These are phyloP conservation scores for Grigorovia jiainica DNA, from an alignment of 805 yeast genomes.

Conservation along the genomic window DNA sequence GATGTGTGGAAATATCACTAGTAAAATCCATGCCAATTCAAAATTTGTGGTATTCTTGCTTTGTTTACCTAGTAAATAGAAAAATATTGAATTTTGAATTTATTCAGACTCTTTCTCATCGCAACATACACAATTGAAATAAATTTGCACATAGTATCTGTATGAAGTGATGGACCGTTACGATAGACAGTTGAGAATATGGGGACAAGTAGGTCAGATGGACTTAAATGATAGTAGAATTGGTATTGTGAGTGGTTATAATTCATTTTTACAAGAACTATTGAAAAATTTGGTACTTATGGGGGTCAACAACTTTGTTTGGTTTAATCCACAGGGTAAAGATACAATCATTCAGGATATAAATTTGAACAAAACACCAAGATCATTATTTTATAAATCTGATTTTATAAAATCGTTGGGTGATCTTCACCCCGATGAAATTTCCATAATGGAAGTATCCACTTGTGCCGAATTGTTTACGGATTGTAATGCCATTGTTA, in stretches of 20 bases:
- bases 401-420: too few relatives aligned
- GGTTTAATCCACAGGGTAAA: constrained; percentile 32
- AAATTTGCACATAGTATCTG: background rate
- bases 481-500: background rate
- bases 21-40: constrained; percentile 17
- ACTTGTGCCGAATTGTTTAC: background rate
- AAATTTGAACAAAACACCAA: too few relatives aligned
- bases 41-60: background rate
- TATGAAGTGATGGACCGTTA: constrained; percentile 38
- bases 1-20: constrained; percentile 9
- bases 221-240: constrained; percentile 48
- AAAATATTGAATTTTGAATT: too few relatives aligned
- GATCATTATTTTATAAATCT: too few relatives aligned
- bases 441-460: too few relatives aligned
- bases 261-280: constrained; percentile 53
- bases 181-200: constrained; percentile 80
- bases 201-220: constrained; percentile 74
- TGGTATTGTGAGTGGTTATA: constrained; percentile 46
- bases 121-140: too few relatives aligned
- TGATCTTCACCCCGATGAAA: too few relatives aligned
- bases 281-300: constrained; percentile 74
- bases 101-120: too few relatives aligned
- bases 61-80: too few relatives aligned
- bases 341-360: too few relatives aligned
- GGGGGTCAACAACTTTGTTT: constrained; percentile 44